A percentile compares a stretch with the other conserved stretches of the same genome.
phyloP scores from a whole-genome alignment of 371 early-diverging fungal genomes.

The Funneliformis caledonium region DNA sequence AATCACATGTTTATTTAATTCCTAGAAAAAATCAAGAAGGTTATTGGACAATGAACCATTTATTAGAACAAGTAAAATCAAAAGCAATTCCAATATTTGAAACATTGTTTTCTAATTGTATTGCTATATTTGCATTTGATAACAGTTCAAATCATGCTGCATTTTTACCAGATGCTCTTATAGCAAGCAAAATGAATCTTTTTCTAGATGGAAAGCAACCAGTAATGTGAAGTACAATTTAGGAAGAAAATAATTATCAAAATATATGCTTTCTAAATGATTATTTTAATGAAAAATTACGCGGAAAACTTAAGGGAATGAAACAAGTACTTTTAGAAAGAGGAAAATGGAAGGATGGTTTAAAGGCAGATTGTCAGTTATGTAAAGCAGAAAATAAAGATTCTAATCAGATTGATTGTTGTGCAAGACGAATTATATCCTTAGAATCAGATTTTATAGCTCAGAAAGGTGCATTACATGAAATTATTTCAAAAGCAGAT shows the following conservation, averaged over 20 bases:
- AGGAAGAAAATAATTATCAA: neutral
- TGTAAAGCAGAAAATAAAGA: constrained; percentile 11
- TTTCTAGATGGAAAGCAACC: neutral
- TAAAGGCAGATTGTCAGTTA: neutral
- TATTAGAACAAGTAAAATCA: constrained; percentile 16
- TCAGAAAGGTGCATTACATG: neutral
- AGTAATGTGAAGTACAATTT: neutral
- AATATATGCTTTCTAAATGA: constrained; percentile 38
- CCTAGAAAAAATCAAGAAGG: neutral
- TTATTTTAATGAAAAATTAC: neutral
- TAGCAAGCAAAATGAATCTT: constrained; percentile 19
- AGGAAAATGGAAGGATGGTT: neutral
- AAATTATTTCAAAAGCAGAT: neutral
- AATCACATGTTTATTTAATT: no score
- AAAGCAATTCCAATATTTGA: neutral
- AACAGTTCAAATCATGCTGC: constrained; percentile 11
- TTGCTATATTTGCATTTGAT: constrained; percentile 18
- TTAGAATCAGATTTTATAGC: constrained; percentile 38
- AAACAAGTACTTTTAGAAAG: neutral
- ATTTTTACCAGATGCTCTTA: constrained; percentile 1
- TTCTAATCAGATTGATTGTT: constrained; percentile 29
- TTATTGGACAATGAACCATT: constrained; percentile 3
- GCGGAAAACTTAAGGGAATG: neutral
- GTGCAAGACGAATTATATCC: constrained; percentile 39
- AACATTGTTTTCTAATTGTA: neutral